Base-by-base conservation (phyloP, 1,284 basidiomycete genomes). In the Cryptococcus jaspeensis region DNA sequence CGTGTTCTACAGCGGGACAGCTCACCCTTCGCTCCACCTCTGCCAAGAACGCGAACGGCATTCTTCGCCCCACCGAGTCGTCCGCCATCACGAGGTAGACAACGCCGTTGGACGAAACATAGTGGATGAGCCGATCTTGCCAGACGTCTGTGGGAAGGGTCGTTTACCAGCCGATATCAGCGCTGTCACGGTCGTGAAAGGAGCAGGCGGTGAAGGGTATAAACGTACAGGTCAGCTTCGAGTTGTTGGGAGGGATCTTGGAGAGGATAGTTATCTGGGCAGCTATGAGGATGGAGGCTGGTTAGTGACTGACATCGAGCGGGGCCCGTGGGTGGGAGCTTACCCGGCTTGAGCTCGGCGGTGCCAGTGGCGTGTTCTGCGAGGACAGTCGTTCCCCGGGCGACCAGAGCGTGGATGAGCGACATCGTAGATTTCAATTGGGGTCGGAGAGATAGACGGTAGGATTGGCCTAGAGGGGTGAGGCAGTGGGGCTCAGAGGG, bases 41-140 rank as follows among this genome's bases (percentile, higher is more conserved):
- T 23, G 84, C 81, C 2, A 99, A 81, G 78, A 98, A 98, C 7
- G 90, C 88, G 75, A 99, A 99, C 2, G 95, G 93, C 83, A 94
- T 89, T 63, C 93, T 83, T 53, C 90, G 83, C 51, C 92, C 92
- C 37, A 88, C 91, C 38, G 87, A 84, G 71, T 95, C 92, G 73
- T 96, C 91, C 16, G 90, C 90, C 85, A 98, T 93, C 53, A 94
- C 90, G 51, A 99, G 84, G 76, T 89, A 96, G 44, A 88, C 87
- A 73, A 89, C 85, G 0, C 90, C 90, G 35, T 85, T 86, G 60
- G 92, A 89, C 9, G 89, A 89, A 61, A 95, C 84, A 78, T 98
- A 98, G 79, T 99, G 95, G 72, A 98, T 96, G 28, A 97, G 82
- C 74, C 91, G 95, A 77, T 94, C 87, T 74, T 96, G 91, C 91